Base-by-base conservation (phyloP, 2,329 filamentous ascomycete genomes). In the Aureobasidium melanogenum region DNA sequence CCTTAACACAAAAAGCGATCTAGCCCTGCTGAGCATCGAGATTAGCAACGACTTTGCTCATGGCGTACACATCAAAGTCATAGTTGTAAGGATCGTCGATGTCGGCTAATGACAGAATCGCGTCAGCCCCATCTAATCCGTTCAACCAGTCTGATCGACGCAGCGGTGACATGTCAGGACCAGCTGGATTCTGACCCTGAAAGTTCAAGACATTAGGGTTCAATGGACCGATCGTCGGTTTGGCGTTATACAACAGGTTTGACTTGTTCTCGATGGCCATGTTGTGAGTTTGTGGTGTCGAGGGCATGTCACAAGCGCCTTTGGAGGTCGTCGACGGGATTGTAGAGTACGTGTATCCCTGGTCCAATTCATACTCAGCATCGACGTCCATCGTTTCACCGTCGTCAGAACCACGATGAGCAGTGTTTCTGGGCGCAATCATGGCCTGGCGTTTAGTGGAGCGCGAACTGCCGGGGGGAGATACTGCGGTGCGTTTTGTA, bases 141-240 rank as follows among this genome's bases (percentile, higher is more conserved):
- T 62, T 17, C 41, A 64, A 48, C 70, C 75, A 86, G 26, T 85
- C 84, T 64, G 85, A 87, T 64, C 34, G 52, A 44, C 17, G 38
- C n/a, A 56, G 19, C 1, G 52, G 52, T 28, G 52, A 56, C 10
- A 43, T 22, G 2, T 56, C 38, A 28, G 15, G 17, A 15, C 15
- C 38, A 7, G 22, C 19, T 5, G 5, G 22, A 8, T 30, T 3
- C 24, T 34, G 34, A 2, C 14, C 5, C 7, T 36, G 26, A 24
- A 22, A 12, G 12, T 46, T 26, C 28, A 22, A 26, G 39, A 28
- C 10, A 9, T 24, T n/a, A 22, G 30, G 5, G n/a, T 5, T 17
- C 38, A 24, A 5, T 26, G 15, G 19, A 2, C 34, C 15, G 6
- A 28, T 8, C 26, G 17, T 17, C 5, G 51, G 51, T 7, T 30